Conservation (phyloP, 2,329 filamentous ascomycete genomes). For the Cercospora sp. region DNA sequence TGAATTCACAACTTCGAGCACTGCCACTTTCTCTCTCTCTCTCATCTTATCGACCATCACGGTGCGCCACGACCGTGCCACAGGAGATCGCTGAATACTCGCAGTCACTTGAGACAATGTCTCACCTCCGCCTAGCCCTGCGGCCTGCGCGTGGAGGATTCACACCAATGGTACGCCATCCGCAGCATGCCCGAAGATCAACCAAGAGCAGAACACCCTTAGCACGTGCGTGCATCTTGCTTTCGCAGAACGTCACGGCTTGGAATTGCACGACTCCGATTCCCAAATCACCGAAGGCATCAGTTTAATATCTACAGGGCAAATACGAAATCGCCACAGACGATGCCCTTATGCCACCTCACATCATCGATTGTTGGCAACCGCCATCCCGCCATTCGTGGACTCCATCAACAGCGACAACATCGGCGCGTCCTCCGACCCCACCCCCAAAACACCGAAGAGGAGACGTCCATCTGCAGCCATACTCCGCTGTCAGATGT, state of each 20-base stretch:
- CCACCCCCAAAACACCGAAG: not conserved
- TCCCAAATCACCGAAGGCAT: not conserved
- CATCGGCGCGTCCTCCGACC: not conserved
- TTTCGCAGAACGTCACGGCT: not conserved
- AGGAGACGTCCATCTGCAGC: not conserved
- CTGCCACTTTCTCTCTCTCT: not conserved
- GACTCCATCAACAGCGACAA: not conserved
- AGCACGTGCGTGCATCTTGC: not conserved
- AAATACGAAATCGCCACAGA: not conserved
- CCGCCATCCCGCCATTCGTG: not conserved
- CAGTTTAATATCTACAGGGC: not conserved
- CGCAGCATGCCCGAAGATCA: not conserved
- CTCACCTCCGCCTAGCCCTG: not conserved
- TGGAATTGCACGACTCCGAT: not conserved
- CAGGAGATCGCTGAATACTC: not conserved
- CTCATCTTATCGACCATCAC: not conserved
- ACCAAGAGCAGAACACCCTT: not conserved
- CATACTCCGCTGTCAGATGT: not conserved
- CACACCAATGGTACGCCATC: conserved; percentile 1
- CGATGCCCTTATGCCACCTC: not conserved
- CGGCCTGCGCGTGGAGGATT: not conserved
- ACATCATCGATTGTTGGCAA: not conserved
- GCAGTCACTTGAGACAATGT: not conserved
- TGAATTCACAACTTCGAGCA: not conserved
- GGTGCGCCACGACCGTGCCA: not conserved